Evolutionary conservation across 768 basidiomycete genomes (phyloP), one percentile per base, ranked within the genome.

Genomic region (Mycena leptocephala): DNA sequence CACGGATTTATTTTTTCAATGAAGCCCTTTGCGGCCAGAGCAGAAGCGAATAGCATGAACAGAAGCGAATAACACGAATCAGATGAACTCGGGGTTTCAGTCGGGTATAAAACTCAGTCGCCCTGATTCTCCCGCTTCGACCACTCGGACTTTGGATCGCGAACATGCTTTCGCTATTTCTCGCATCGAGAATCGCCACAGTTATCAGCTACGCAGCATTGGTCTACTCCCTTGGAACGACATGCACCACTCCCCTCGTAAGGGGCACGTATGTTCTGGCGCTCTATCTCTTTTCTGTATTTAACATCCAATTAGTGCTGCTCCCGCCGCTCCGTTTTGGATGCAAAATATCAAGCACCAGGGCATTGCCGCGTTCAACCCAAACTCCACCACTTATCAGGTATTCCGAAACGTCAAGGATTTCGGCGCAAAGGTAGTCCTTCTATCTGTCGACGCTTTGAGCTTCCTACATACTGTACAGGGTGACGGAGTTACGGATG

Each of bases 371-470:
- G 90, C 95, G 5, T 93, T 91, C 85, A 94, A 94, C 80, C 80
- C 92, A 9, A 85, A 90, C 81, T 87, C 91, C 20, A 81, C 81
- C 16, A 35, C 73, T 16, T 96, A 96, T 82, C 85, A 92, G 59
- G 94, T 95, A 20, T 95, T 94, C 84, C 90, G 95, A 56, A 95
- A 95, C 81, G 95, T 96, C 63, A 94, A 93, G 86, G 86, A 88
- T 65, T 90, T 87, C 74, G 88, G 88, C 6, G 89, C 88, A 22
- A 84, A 82, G 73, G 89, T 75, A 59, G 24, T 39, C n/a, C 43
- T 53, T 37, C 24, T 18, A 28, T 63, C 61, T 46, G 33, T 39
- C 46, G 32, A 51, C 48, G 18, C 51, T 55, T 37, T 55, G 46
- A 48, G 58, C 43, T 39, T 51, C 46, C 35, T 46, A 70, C 69